Evolutionary conservation across 1,284 basidiomycete genomes (phyloP), one percentile per base, ranked within the genome.

Genomic region (Somion occarium): DNA sequence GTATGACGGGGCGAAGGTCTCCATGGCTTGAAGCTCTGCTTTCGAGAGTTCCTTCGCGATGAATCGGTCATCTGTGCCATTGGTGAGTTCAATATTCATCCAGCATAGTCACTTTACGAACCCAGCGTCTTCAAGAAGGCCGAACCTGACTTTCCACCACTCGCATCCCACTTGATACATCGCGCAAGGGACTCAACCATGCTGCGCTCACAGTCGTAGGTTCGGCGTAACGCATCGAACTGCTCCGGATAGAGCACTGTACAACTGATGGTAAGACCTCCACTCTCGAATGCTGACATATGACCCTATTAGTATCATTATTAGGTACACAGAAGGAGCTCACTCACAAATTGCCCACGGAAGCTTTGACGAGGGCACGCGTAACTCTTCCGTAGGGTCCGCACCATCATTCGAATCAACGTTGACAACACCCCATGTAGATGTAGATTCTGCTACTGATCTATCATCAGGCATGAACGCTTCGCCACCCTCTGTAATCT

Each of bases 211-310:
- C 94, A 98, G 56, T 93, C 91, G 60, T 96, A 98, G 12, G 88
- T 93, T 46, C 91, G 79, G 18, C 97, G 84, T 41, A 99, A 71
- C 3, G 93, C 93, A 61, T 98, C 95, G 60, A 99, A 99, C 66
- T 98, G 94, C 67, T 99, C 94, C 0, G 95, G 93, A 66, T 94
- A 98, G 51, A 99, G 82, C 56, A 98, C 88, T 3, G 93, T 93
- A 67, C 95, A 98, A 62, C 92, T 93, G 59, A 97, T 93, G n/a
- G 88, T 92, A 49, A 93, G 73, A n/a, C 89, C 89, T 25, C 89
- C 89, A 56, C 90, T 91, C 65, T 94, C 91, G 62, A 94, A 93
- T 19, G 90, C 92, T 94, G 53, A 23, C 34, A 27, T 47, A 38
- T 20, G 27, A n/a, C n/a, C n/a, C 47, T 26, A 52, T 60, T 25